These are phyloP conservation scores for Nothophoma quercina DNA, from an alignment of 2,329 filamentous ascomycete genomes.

Conservation along the genomic window DNA sequence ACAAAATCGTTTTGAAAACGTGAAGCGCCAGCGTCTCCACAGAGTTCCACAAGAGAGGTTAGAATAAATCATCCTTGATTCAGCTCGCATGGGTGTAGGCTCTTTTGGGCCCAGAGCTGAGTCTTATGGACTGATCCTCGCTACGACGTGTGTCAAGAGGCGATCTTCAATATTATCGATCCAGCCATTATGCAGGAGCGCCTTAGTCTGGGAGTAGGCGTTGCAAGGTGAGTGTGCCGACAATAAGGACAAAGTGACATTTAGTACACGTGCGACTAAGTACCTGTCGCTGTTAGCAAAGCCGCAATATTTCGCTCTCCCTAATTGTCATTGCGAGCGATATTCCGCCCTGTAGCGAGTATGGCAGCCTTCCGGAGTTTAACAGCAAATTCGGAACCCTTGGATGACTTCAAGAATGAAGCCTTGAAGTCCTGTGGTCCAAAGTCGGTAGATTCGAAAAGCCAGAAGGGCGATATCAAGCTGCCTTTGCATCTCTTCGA, in stretches of 20 bases:
- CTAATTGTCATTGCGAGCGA: neutral
- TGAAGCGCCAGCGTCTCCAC: slow-evolving; percentile 14
- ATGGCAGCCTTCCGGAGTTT: slow-evolving; percentile 24
- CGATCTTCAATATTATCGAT: slow-evolving; percentile 1
- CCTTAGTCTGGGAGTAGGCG: neutral
- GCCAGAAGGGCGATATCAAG: neutral
- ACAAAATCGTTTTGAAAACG: slow-evolving; percentile 9
- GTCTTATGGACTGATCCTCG: neutral
- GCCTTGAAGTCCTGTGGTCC: neutral
- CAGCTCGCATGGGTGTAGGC: slow-evolving; percentile 6
- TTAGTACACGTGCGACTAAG: neutral
- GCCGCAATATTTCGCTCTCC: too few species aligned
- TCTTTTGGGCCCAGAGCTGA: slow-evolving; percentile 14
- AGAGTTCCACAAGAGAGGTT: slow-evolving; percentile 7
- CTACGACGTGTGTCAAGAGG: slow-evolving; percentile 8
- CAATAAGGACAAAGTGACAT: neutral
- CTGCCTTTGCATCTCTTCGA: slow-evolving; percentile 32
- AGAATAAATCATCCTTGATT: neutral
- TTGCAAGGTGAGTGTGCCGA: neutral
- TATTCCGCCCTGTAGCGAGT: neutral
- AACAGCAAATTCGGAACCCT: slow-evolving; percentile 21
- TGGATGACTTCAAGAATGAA: slow-evolving; percentile 19
- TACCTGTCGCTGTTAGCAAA: neutral
- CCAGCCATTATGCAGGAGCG: slow-evolving; percentile 4
- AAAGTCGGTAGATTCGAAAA: neutral